A percentile compares a stretch with the other conserved stretches of the same genome.
Conservation (phyloP, 2,329 filamentous ascomycete genomes). For the Apiospora rasikravindrae region DNA sequence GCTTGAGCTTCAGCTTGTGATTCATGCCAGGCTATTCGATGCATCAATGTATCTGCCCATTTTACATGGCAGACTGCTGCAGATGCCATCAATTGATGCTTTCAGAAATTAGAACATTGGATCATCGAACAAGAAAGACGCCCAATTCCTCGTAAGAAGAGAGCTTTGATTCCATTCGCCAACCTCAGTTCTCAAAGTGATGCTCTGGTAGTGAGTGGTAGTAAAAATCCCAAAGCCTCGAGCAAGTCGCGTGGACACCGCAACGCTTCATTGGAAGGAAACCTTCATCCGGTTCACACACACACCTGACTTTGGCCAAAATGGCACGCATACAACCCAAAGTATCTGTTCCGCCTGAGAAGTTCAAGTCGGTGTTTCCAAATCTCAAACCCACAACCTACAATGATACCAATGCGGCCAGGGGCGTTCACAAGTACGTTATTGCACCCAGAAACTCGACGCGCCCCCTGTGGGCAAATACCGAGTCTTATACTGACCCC, state of each 20-base stretch:
- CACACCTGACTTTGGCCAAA: background rate
- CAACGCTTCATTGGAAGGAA: background rate
- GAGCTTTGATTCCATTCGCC: background rate
- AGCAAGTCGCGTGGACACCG: background rate
- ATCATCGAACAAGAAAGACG: background rate
- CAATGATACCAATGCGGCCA: constrained; percentile 36
- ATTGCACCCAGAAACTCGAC: constrained; percentile 21
- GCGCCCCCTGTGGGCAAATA: background rate
- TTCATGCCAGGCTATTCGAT: background rate
- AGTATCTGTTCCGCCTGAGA: constrained; percentile 40
- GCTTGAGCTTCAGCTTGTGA: background rate
- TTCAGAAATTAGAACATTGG: background rate
- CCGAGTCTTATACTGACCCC: background rate
- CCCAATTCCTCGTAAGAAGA: background rate
- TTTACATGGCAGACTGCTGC: background rate
- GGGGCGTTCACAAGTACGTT: constrained; percentile 37
- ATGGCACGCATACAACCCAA: constrained; percentile 38
- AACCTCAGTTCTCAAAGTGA: background rate
- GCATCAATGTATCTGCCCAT: background rate
- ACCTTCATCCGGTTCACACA: background rate
- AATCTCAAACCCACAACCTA: constrained; percentile 40
- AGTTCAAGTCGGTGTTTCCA: constrained; percentile 39
- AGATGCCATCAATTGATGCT: background rate
- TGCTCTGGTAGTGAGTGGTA: background rate
- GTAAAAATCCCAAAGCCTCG: background rate